Percentiles rank a stretch among this genome's conserved stretches.
Evolutionary conservation across 1,139 yeast genomes (phyloP).

Genomic region (Pichia kudriavzevii): DNA sequence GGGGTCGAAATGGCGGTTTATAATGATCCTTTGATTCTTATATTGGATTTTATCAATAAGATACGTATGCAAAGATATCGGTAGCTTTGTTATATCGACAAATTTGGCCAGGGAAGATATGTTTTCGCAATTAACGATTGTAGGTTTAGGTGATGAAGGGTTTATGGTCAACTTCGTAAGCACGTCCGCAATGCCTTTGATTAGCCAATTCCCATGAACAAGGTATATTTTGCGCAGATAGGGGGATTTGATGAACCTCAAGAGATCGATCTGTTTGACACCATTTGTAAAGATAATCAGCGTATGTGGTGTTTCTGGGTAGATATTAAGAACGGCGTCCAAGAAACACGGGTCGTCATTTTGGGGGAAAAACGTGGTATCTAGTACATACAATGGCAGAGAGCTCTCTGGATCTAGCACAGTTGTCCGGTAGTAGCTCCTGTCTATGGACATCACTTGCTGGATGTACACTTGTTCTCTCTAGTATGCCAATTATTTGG

Average conservation of each 20-base stretch:
- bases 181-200: conserved; percentile 71
- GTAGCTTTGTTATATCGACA: conserved; percentile 67
- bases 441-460: conserved; percentile 6
- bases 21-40: conserved; percentile 17
- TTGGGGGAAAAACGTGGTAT: conserved; percentile 24
- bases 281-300: conserved; percentile 26
- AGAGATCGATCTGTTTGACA: conserved; percentile 18
- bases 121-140: conserved; percentile 45
- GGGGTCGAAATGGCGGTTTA: conserved; percentile 19
- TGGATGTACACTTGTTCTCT: no score
- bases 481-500: no score
- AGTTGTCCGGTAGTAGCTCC: conserved; percentile 21
- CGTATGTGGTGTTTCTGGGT: conserved; percentile 21
- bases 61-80: conserved; percentile 72
- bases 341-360: conserved; percentile 14
- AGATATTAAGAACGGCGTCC: conserved; percentile 11
- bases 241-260: no score
- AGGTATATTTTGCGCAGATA: conserved; percentile 58
- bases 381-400: conserved; percentile 26
- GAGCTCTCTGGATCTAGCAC: conserved; percentile 22
- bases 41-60: conserved; percentile 36
- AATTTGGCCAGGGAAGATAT: conserved; percentile 55
- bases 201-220: conserved; percentile 90
- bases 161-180: conserved; percentile 42
- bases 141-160: conserved; percentile 20